These are phyloP conservation scores for Aspergillus niger DNA, from an alignment of 2,329 filamentous ascomycete genomes.

Conservation along the genomic window DNA sequence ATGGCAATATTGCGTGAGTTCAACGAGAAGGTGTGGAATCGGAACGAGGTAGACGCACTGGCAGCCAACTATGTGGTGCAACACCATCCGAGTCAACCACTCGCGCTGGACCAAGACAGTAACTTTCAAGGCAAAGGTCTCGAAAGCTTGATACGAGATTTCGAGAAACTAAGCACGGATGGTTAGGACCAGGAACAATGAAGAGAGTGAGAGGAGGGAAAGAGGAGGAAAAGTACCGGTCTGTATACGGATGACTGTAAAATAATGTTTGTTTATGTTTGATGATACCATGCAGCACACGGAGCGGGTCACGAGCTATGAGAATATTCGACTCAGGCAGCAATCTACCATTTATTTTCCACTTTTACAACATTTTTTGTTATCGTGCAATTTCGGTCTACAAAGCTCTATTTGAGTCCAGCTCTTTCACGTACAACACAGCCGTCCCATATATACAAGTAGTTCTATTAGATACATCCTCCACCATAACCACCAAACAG, in stretches of 20 bases:
- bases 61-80: conserved; percentile 1
- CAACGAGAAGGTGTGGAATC: conserved; percentile 5
- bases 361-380: not conserved
- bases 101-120: not conserved
- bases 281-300: not conserved
- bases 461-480: not conserved
- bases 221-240: not conserved
- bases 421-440: too few species aligned
- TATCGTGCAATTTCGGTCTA: not conserved
- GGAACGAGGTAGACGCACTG: not conserved
- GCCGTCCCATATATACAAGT: not conserved
- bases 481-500: not conserved
- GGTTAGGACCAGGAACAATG: not conserved
- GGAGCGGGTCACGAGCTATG: conserved; percentile 1
- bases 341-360: not conserved
- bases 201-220: not conserved
- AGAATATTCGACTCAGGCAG: conserved; percentile 5
- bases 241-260: not conserved
- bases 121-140: not conserved
- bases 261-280: not conserved
- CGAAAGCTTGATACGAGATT: conserved; percentile 5
- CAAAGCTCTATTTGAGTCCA: not conserved
- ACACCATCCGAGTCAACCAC: not conserved
- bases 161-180: not conserved
- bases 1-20: not conserved